Evolutionary conservation across 2,329 filamentous ascomycete species (phyloP), one percentile per base, ranked within the genome.

Genomic region (Ophiocordyceps camponoti-saundersi): DNA sequence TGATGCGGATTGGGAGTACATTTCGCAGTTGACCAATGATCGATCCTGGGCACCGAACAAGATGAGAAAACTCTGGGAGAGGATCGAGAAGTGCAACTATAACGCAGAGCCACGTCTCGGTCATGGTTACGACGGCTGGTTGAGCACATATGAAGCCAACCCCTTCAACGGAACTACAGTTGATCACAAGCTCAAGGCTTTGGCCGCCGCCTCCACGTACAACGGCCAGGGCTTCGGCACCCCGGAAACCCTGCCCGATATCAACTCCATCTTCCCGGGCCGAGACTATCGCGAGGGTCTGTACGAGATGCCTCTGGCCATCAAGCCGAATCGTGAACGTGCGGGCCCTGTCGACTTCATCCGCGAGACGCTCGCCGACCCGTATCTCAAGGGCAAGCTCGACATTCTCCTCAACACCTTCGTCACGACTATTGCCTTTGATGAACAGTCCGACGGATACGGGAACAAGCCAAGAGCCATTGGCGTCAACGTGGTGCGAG

Each of bases 41-140:
- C 52, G 59, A 1, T 74, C 72, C 0, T 82, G 79, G 78, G 61
- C 64, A 0, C 64, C 77, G 0, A 60, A 64, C 5, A 77, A 76
- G 49, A 81, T 82, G 77, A 67, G 76, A 48, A 63, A 70, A 50
- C 78, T 80, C 59, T 76, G 74, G 48, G 57, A 65, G 54, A 70
- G 67, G 54, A 57, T 82, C 11, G 78, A 82, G 61, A 66, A 68
- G 39, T 72, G 71, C 61, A 55, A 65, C 22, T 77, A 80, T 55
- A 44, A 56, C 15, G 49, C 50, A 18, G 46, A 48, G 6, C 46
- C 45, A 3, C 20, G 49, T 55, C 45, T 41, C 41, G 75, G 74
- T 5, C 77, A 81, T 53, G 77, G 77, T 8, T 73, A 67, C 50
- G 53, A 69, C 23, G 77, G 77, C 22, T 80, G 75, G 76, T 64